Evolutionary conservation across 352 stramenopile species (phyloP), one percentile per base, ranked within the genome.

Genomic region (Phytophthora syringae): DNA sequence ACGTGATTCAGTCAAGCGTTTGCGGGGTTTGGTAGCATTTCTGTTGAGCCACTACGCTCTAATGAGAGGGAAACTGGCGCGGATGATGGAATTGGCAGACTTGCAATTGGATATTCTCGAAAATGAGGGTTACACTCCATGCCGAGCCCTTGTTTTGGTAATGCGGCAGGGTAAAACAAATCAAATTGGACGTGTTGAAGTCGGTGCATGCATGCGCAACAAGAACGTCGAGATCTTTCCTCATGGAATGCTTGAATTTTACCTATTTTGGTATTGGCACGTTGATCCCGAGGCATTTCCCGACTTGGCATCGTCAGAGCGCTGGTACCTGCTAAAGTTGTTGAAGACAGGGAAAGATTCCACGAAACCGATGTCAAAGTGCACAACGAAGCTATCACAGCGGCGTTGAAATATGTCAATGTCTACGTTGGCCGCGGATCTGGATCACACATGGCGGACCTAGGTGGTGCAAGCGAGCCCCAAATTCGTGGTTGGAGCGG

Each of bases 141-240:
- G 34, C 3, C 12, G 13, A 15, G 60, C 51, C 5, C 3, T 61
- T 10, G 27, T 57, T 13, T 52, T 61, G 42, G 21, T 67, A 13
- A 61, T 67, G 30, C 18, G 32, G 11, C 42, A 67, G 24, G 60
- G 43, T 5, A 67, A 67, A 53, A 61, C 59, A 5, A 67, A 56
- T 36, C 50, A 67, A 32, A 21, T 67, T 12, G 40, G 40, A 7
- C 18, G 30, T 1, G 51, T 60, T 40, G 43, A 67, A 22, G 25
- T 60, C 3, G 59, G 40, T 6, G 42, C 39, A 6, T 61, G 37
- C 20, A 52, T 67, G 24, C 40, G 50, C 4, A 52, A 61, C 37
- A 67, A 51, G 20, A 13, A 24, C 10, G 16, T 44, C 4, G 18
- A 44, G 18, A 45, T 53, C 7, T 53, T 16, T 28, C 30, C 43